Conservation (phyloP, 1,284 basidiomycete genomes). For the Pseudozyma sp. region DNA sequence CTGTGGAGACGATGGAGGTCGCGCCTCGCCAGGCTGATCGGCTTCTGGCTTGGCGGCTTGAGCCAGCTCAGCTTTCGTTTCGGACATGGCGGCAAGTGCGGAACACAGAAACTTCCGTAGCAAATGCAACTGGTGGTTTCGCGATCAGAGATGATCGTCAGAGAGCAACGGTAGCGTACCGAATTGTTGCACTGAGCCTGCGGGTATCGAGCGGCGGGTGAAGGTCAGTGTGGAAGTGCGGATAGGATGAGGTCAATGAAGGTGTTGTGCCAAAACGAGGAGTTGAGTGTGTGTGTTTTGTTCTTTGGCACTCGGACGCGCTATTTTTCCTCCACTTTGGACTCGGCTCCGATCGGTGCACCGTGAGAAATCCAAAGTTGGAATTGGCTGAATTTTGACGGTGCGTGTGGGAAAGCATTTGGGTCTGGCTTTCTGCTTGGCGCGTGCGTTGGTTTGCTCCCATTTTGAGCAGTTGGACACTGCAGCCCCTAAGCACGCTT, state of each 20-base stretch:
- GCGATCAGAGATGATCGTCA: no score
- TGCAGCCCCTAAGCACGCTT: constrained; percentile 13
- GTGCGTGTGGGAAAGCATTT: no score
- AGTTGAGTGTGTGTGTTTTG: constrained; percentile 6
- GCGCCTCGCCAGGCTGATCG: constrained; percentile 16
- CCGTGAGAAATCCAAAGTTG: not conserved
- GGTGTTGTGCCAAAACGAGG: not conserved
- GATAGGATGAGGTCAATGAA: not conserved
- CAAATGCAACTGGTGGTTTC: no score
- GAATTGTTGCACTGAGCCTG: not conserved
- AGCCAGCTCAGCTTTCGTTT: constrained; percentile 11
- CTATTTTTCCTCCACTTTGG: constrained; percentile 24
- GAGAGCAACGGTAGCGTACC: no score
- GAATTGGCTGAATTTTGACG: not conserved
- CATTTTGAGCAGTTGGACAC: not conserved
- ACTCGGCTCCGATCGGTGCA: constrained; percentile 29
- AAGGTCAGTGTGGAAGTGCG: not conserved
- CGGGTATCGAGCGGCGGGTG: not conserved
- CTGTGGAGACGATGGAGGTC: constrained; percentile 14
- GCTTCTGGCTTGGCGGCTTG: constrained; percentile 3
- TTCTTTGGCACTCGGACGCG: constrained; percentile 11
- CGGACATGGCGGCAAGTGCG: constrained; percentile 21
- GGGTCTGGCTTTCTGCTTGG: constrained; percentile 14
- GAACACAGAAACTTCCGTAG: no score
- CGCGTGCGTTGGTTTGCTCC: constrained; percentile 23